A percentile compares a stretch with the other conserved stretches of the same genome.
Evolutionary conservation across 257 asterid species (phyloP).

Genomic region (Cynanchum wilfordii): DNA sequence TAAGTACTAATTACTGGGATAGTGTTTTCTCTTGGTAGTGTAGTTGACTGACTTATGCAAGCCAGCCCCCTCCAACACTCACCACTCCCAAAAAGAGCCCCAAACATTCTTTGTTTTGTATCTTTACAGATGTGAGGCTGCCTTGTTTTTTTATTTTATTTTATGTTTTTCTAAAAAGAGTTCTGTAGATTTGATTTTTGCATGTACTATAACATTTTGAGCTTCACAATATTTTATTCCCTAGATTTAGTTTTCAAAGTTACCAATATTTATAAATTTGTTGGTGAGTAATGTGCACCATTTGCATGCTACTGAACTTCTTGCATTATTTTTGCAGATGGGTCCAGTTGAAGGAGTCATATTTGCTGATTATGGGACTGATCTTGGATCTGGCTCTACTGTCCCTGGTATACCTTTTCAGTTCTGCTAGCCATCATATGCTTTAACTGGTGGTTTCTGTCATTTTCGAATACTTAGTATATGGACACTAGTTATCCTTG

Average conservation of each 20-base stretch:
- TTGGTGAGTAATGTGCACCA: not conserved
- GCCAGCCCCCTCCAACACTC: not conserved
- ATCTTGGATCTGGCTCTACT: conserved; percentile 82
- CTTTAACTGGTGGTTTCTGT: not conserved
- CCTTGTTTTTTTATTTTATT: not conserved
- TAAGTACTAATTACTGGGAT: conserved; percentile 26
- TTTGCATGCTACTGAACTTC: not conserved
- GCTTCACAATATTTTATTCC: not conserved
- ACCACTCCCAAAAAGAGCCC: not conserved
- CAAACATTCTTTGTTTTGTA: not conserved
- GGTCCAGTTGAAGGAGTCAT: conserved; percentile 83
- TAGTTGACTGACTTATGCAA: not conserved
- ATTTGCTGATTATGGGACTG: conserved; percentile 95
- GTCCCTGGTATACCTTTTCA: conserved; percentile 57
- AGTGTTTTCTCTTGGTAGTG: not conserved
- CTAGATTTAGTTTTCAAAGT: not conserved
- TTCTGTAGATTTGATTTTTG: not conserved
- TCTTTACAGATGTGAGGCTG: not conserved
- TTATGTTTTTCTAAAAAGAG: too few species aligned
- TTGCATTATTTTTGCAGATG: conserved; percentile 35
- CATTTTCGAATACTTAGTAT: too few species aligned
- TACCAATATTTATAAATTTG: not conserved
- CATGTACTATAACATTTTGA: not conserved
- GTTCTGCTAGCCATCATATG: not conserved
- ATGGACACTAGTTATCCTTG: too few species aligned